Evolutionary conservation across 2,329 filamentous ascomycete genomes (phyloP).

Genomic region (Alternaria conjuncta): DNA sequence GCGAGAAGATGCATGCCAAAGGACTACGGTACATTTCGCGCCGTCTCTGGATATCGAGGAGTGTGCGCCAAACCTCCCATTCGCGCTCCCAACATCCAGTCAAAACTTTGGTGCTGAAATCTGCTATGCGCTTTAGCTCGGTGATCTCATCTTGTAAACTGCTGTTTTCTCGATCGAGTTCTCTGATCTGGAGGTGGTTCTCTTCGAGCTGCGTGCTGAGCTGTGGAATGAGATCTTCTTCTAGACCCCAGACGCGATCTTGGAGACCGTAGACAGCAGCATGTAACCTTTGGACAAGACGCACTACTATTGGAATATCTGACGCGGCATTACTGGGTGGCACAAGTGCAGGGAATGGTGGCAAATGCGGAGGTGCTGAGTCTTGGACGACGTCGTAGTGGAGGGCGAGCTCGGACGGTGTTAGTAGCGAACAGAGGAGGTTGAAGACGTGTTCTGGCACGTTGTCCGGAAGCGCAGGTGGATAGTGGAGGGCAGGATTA

Average conservation of each 20-base stretch:
- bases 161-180: not conserved
- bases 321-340: not conserved
- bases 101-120: constrained; percentile 14
- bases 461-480: not conserved
- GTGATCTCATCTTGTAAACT: not conserved
- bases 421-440: constrained; percentile 18
- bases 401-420: constrained; percentile 16
- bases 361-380: not conserved
- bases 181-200: constrained; percentile 2
- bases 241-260: constrained; percentile 15
- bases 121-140: constrained; percentile 8
- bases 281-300: constrained; percentile 23
- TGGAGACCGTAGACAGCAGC: constrained; percentile 11
- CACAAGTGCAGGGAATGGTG: not conserved
- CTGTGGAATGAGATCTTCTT: constrained; percentile 21
- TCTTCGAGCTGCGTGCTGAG: constrained; percentile 11
- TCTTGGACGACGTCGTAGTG: constrained; percentile 6
- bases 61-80: constrained; percentile 18
- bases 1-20: not conserved
- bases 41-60: constrained; percentile 6
- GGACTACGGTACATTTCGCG: not conserved
- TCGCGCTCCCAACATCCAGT: constrained; percentile 24
- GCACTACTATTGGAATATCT: constrained; percentile 4
- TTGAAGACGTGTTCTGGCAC: constrained; percentile 3
- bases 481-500: not conserved